A percentile compares a stretch with the other conserved stretches of the same genome.
Conservation (phyloP, 2,329 filamentous ascomycete species). For the Cladosporium phlei region DNA sequence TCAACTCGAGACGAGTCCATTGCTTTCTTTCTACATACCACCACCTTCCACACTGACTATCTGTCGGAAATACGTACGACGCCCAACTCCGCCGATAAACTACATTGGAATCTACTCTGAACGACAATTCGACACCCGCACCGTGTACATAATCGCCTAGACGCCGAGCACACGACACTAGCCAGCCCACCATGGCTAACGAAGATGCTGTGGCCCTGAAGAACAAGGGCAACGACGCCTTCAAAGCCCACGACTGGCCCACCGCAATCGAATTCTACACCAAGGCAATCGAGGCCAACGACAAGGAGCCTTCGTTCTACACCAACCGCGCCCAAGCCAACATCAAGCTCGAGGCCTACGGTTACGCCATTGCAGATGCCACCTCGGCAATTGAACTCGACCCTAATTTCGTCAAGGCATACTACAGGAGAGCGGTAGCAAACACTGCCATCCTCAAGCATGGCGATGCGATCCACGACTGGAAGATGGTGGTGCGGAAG, state of each 20-base stretch:
- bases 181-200: slow-evolving; percentile 23
- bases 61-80: neutral
- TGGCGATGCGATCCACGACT: slow-evolving; percentile 83
- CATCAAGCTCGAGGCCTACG: slow-evolving; percentile 93
- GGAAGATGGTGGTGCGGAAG: slow-evolving; percentile 82
- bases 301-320: slow-evolving; percentile 81
- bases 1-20: no score
- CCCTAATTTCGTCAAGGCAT: slow-evolving; percentile 85
- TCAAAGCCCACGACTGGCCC: slow-evolving; percentile 80
- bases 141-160: no score
- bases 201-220: slow-evolving; percentile 75
- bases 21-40: no score
- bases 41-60: neutral
- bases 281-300: slow-evolving; percentile 79
- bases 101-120: neutral
- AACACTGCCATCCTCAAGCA: slow-evolving; percentile 87
- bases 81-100: neutral
- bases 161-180: slow-evolving; percentile 13
- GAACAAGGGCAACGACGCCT: slow-evolving; percentile 91
- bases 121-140: neutral
- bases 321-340: slow-evolving; percentile 94
- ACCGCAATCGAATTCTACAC: slow-evolving; percentile 77
- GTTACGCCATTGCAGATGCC: slow-evolving; percentile 86
- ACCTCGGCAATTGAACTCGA: slow-evolving; percentile 88
- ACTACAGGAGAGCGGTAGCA: slow-evolving; percentile 87